Base-by-base conservation (phyloP, 2,329 filamentous ascomycete species). In the Davidsoniella neocaledoniae region DNA sequence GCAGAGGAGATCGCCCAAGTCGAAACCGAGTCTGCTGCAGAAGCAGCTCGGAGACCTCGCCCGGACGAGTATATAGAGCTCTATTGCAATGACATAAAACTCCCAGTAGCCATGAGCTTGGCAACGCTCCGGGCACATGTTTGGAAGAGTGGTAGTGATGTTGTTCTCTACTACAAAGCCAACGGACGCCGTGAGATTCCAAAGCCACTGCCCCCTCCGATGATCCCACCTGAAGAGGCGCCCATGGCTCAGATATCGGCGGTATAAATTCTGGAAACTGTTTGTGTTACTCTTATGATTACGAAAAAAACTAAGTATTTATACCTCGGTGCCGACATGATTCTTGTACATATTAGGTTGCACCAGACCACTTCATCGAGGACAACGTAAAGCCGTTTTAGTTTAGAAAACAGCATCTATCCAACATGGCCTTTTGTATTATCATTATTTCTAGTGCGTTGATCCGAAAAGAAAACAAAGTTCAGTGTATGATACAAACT, bases 1-100 rank as follows among this genome's bases (percentile, higher is more conserved):
- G 41, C 21, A 17, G 45, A 25, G 23, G 50, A 52, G 16, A 33
- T 17, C 7, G 29, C 19, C n/a, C 10, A 21, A 19, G n/a, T 0
- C 25, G 10, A 43, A 42, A n/a, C 40, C 37, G 49, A 41, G 25
- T 10, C 39, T 19, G 33, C 16, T 36, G 71, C 79, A 46, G 72
- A 78, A 48, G 67, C 71, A 3, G 74, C 79, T 46, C 67, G 73
- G 70, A 68, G 49, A 14, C 66, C 93, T 60, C 81, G 76, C 58
- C 85, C 90, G 1, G 90, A 96, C 61, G 86, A 96, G 60, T 95
- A 95, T 65, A 68, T 98, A 29, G 91, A 98, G 62, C 68, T 98
- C 46, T 94, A 94, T 63, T 96, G 91, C 64, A 88, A 95, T 61
- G 84, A 88, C 49, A 84, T 87, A 74, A 64, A 83, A 52, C 70